Conservation (phyloP, 306 rosid genomes). For the Quercus dentata region DNA sequence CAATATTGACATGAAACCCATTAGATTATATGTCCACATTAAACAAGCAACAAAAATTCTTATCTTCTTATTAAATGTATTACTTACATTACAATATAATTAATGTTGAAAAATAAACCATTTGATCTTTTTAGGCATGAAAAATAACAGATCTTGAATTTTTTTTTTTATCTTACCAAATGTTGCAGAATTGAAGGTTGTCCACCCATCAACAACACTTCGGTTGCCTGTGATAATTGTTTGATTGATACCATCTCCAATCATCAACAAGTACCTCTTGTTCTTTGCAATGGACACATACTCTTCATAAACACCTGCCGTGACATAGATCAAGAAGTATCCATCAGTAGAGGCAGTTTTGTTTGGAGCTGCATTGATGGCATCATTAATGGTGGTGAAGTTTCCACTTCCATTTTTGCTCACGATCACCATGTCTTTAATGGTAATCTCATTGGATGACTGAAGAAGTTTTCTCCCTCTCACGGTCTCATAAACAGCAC, state of each 20-base stretch:
- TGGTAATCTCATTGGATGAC: not conserved
- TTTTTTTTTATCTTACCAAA: not conserved
- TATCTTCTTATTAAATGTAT: no score
- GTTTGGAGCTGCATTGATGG: not conserved
- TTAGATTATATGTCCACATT: not conserved
- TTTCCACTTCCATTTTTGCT: not conserved
- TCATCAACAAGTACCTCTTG: not conserved
- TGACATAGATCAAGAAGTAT: constrained; percentile 3
- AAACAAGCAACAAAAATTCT: not conserved
- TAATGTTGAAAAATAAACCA: no score
- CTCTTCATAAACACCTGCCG: not conserved
- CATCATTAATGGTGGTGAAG: constrained; percentile 1
- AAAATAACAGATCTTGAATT: no score
- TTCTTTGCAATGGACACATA: not conserved
- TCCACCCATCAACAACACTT: not conserved
- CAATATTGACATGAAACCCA: not conserved
- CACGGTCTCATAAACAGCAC: not conserved
- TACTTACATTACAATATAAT: no score
- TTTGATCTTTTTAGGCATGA: not conserved
- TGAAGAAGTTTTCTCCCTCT: not conserved
- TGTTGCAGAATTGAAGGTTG: not conserved
- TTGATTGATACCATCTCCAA: constrained; percentile 4
- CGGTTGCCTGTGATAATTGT: not conserved
- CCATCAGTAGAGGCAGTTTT: not conserved
- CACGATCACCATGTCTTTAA: not conserved